Evolutionary conservation across 2,329 filamentous ascomycete species (phyloP).

Genomic region (Penicillium sp.): DNA sequence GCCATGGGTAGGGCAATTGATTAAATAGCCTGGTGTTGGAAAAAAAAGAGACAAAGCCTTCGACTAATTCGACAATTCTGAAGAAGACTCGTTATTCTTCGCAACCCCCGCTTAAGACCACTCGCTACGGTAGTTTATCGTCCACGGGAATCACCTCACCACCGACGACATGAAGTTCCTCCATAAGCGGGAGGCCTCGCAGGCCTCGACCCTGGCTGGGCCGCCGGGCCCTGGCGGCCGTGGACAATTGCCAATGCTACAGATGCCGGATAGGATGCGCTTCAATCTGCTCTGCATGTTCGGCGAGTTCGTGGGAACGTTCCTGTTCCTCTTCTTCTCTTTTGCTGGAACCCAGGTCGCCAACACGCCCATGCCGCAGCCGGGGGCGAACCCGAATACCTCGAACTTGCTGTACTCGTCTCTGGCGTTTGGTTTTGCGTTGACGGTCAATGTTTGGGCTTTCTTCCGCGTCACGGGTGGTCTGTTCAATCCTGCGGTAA

Average conservation of each 20-base stretch:
- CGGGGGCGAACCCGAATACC: constrained; percentile 39
- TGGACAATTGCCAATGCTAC: constrained; percentile 38
- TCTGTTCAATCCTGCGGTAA: constrained; percentile 54
- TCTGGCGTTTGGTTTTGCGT: constrained; percentile 49
- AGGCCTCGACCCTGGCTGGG: constrained; percentile 15
- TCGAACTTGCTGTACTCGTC: constrained; percentile 46
- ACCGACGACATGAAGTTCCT: constrained; percentile 14
- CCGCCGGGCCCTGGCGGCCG: constrained; percentile 3
- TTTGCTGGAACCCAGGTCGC: constrained; percentile 52
- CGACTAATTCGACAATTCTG: not conserved
- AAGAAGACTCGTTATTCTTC: not conserved
- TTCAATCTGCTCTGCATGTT: constrained; percentile 51
- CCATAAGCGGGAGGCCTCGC: constrained; percentile 13
- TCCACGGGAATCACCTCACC: not conserved
- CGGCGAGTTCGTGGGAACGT: constrained; percentile 57
- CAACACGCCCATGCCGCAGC: constrained; percentile 38
- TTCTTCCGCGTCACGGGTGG: constrained; percentile 57
- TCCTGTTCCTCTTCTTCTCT: constrained; percentile 53
- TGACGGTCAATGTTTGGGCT: constrained; percentile 57
- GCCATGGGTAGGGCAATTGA: not conserved
- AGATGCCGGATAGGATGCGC: constrained; percentile 37
- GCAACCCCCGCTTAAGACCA: not conserved
- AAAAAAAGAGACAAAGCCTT: not conserved
- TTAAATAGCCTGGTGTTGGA: constrained; percentile 4
- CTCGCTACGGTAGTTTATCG: not conserved